phyloP scores from a whole-genome alignment of 257 asterid species.

The Linaria vulgaris region DNA sequence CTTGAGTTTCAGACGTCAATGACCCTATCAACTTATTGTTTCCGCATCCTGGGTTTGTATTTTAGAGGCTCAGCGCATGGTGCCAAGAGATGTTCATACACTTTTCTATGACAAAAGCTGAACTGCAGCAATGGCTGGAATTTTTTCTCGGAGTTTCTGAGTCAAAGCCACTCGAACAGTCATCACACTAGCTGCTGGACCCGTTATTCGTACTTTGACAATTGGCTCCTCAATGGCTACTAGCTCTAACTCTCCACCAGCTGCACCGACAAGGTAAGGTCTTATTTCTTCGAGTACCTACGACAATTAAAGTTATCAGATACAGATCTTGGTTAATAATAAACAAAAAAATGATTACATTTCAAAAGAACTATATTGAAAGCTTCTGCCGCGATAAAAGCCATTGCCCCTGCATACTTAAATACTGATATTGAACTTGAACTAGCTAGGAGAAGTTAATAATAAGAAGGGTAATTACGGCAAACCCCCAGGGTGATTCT shows the following conservation, averaged over 20 bases:
- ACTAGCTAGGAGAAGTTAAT: too few relatives aligned
- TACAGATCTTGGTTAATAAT: background rate
- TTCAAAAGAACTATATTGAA: background rate
- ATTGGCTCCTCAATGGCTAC: conserved; percentile 87
- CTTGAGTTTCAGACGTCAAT: too few relatives aligned
- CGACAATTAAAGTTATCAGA: conserved; percentile 1
- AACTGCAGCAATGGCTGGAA: conserved; percentile 90
- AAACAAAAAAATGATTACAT: background rate
- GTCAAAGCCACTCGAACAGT: conserved; percentile 97
- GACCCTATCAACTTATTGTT: too few relatives aligned
- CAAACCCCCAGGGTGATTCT: too few relatives aligned
- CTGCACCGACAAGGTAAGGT: conserved; percentile 86
- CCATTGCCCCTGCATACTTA: too few relatives aligned
- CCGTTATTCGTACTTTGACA: conserved; percentile 81
- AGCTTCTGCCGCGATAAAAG: too few relatives aligned
- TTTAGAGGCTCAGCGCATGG: background rate
- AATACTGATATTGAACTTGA: too few relatives aligned
- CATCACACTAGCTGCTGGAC: conserved; percentile 97
- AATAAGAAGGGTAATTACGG: too few relatives aligned
- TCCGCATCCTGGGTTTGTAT: too few relatives aligned
- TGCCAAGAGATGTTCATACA: background rate
- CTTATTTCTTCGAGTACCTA: conserved; percentile 96
- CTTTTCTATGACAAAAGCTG: conserved; percentile 69
- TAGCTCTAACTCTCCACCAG: conserved; percentile 88
- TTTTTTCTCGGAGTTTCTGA: conserved; percentile 88